Evolutionary conservation across 2,329 filamentous ascomycete genomes (phyloP), one percentile per base, ranked within the genome.

Genomic region (Emmonsia crescens): DNA sequence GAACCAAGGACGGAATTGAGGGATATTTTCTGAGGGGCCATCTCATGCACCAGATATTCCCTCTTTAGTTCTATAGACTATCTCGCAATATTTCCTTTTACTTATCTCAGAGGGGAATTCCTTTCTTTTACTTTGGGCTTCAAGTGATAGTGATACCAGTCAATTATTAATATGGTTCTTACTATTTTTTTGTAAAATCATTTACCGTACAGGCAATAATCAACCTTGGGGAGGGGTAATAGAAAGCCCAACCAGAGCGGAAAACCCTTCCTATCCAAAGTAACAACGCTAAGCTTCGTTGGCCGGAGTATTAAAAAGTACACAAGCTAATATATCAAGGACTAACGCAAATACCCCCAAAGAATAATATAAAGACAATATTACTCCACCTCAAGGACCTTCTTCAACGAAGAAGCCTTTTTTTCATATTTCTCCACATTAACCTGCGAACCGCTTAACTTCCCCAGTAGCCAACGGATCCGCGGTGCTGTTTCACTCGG

Each of bases 361-460:
- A 14, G 4, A 19, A 19, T 29, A 21, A n/a, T 21, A 6, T 19
- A 46, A 33, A 33, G 2, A 21, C 2, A 59, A n/a, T 68, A 80
- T 64, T 75, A 80, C 68, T 86, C 81, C 58, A 76, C 75, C 61
- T 76, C 75, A 65, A 94, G 73, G 52, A 89, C 76, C 79, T 87
- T 89, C 79, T 93, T 93, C 76, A 95, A 74, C 48, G 65, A 76
- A 1, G 75, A 83, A 74, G 88, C 89, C 71, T 96, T 86, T 67
- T 74, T 79, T 75, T 96, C 92, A 72, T 87, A 89, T 60, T 76
- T 80, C 67, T 85, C 81, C 63, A 96, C 85, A 78, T 88, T 93
- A 59, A 72, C 74, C 78, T 96, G 92, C 64, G 88, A 86, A n/a
- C 73, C 77, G 66, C 85, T 80, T 63, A 96, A 75, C 78, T 96